phyloP scores from a whole-genome alignment of 2,329 filamentous ascomycete species.

The Akanthomyces lecanii region DNA sequence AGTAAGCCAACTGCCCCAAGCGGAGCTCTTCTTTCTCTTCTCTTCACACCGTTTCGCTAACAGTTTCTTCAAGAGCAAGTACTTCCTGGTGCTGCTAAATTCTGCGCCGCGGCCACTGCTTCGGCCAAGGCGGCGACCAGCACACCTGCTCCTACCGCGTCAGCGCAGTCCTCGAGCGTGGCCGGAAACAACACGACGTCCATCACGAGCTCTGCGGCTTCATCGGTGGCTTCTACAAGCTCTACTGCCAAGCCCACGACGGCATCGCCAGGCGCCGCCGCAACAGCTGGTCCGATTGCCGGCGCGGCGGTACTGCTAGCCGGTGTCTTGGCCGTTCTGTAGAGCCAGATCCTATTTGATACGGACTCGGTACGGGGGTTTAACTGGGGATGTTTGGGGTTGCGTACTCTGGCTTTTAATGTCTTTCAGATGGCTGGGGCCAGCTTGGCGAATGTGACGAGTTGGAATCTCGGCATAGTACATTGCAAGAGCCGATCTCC shows the following conservation, averaged over 20 bases:
- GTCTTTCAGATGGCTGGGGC: not conserved
- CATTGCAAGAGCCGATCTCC: not conserved
- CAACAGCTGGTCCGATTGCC: not conserved
- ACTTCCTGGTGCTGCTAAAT: slow-evolving; percentile 19
- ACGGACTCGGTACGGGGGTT: too few species aligned
- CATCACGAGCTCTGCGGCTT: not conserved
- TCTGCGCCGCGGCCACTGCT: slow-evolving; percentile 18
- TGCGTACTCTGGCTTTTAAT: not conserved
- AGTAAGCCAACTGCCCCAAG: slow-evolving; percentile 21
- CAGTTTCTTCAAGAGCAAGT: slow-evolving; percentile 15
- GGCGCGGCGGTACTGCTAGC: slow-evolving; percentile 6
- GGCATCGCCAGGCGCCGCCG: not conserved
- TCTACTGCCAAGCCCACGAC: slow-evolving; percentile 3
- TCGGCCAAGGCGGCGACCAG: slow-evolving; percentile 8
- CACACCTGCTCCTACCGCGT: slow-evolving; percentile 13
- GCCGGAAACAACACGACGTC: not conserved
- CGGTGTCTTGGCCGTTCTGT: slow-evolving; percentile 10
- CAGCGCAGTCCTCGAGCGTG: slow-evolving; percentile 7
- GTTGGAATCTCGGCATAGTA: not conserved
- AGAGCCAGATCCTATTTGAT: not conserved
- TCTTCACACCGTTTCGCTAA: too few species aligned
- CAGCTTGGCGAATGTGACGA: not conserved
- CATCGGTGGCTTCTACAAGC: not conserved
- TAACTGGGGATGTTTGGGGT: not conserved
- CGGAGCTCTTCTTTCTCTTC: too few species aligned